These are phyloP conservation scores for Brettanomyces nanus DNA, from an alignment of 805 yeast species.

Conservation along the genomic window DNA sequence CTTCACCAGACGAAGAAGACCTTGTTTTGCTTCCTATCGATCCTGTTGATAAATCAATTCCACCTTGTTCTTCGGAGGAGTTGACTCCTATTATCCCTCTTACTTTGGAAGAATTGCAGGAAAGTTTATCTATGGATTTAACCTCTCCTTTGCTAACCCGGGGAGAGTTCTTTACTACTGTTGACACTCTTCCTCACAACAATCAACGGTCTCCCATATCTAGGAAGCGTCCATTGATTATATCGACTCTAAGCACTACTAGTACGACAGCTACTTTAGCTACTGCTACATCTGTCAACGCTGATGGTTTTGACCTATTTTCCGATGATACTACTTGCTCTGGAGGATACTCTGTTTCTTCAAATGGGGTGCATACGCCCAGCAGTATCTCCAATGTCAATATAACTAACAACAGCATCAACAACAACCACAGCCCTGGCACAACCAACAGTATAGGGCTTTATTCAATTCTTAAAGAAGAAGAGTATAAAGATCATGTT, in stretches of 20 bases:
- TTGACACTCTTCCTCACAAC: background rate
- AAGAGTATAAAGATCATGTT: slow-evolving; percentile 6
- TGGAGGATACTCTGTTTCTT: background rate
- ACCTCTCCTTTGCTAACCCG: slow-evolving; percentile 1
- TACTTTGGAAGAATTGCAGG: slow-evolving; percentile 4
- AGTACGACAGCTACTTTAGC: slow-evolving; percentile 8
- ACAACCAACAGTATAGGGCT: slow-evolving; percentile 1
- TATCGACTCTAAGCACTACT: slow-evolving; percentile 11
- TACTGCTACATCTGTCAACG: background rate
- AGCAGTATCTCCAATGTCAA: background rate
- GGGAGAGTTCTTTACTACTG: background rate
- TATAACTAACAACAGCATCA: background rate
- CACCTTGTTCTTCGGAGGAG: slow-evolving; percentile 23
- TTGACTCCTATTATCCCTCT: slow-evolving; percentile 20
- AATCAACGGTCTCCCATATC: slow-evolving; percentile 3
- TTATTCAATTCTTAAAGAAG: slow-evolving; percentile 1
- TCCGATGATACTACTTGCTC: background rate
- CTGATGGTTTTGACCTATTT: background rate
- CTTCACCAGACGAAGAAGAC: too few species aligned
- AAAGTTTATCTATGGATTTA: background rate
- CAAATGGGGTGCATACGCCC: background rate
- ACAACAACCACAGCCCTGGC: background rate
- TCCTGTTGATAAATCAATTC: slow-evolving; percentile 20
- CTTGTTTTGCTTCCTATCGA: slow-evolving; percentile 20
- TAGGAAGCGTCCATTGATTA: slow-evolving; percentile 6